These are phyloP conservation scores for Purshia tridentata DNA, from an alignment of 306 rosid genomes.

Conservation along the genomic window DNA sequence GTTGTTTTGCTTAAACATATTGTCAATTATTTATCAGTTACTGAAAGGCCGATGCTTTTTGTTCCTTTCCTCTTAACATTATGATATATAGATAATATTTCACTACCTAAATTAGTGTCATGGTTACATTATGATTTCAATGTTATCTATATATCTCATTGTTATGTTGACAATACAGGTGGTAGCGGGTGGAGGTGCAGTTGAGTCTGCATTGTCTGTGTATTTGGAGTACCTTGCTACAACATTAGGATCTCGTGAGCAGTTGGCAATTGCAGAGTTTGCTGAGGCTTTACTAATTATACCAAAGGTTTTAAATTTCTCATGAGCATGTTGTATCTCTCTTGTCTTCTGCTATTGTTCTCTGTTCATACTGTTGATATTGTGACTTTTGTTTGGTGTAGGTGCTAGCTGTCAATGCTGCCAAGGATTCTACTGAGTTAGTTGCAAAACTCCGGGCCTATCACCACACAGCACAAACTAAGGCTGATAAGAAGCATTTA, in stretches of 20 bases:
- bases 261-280: conserved; percentile 97
- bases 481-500: conserved; percentile 79
- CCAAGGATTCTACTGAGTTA: conserved; percentile 93
- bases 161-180: conserved; percentile 49
- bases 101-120: neutral
- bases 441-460: conserved; percentile 87
- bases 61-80: neutral
- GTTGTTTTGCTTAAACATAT: neutral
- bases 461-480: conserved; percentile 83
- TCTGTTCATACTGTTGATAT: neutral
- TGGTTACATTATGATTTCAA: neutral
- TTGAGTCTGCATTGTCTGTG: conserved; percentile 86
- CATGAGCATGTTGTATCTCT: neutral
- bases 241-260: conserved; percentile 97
- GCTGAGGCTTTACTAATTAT: conserved; percentile 88
- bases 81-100: no score
- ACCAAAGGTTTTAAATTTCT: conserved; percentile 45
- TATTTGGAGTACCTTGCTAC: conserved; percentile 95
- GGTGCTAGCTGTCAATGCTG: conserved; percentile 98
- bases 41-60: neutral
- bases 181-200: conserved; percentile 99
- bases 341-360: neutral
- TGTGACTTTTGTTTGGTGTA: conserved; percentile 32
- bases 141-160: conserved; percentile 7
- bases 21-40: neutral